Evolutionary conservation across 148 eudicot genomes (phyloP).

Genomic region (Persicaria maculosa): DNA sequence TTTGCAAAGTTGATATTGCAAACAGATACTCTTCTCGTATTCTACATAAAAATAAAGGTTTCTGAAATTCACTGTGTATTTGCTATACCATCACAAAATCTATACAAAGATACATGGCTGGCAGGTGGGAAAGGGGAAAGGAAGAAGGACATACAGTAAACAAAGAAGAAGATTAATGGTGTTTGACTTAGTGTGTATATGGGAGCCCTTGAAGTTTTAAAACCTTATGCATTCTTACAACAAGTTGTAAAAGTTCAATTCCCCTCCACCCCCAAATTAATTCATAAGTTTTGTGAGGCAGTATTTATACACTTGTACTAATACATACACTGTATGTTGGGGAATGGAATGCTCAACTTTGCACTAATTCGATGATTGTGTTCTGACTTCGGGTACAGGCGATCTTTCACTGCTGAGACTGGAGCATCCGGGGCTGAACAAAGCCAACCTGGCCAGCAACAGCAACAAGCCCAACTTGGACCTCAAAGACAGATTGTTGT

Average conservation of each 20-base stretch:
- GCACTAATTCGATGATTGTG: constrained; percentile 11
- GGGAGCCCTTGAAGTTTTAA: too few relatives aligned
- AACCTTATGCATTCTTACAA: too few relatives aligned
- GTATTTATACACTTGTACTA: background rate
- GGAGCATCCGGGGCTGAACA: constrained; percentile 52
- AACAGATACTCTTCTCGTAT: background rate
- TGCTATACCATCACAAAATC: background rate
- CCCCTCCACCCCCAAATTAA: background rate
- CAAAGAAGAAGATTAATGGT: background rate
- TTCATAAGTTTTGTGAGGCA: background rate
- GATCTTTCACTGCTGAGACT: constrained; percentile 45
- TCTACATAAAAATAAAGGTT: background rate
- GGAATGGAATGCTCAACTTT: background rate
- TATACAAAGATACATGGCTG: background rate
- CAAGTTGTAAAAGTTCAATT: background rate
- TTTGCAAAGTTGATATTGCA: background rate
- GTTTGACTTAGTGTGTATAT: background rate
- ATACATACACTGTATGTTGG: background rate
- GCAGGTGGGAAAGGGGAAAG: background rate
- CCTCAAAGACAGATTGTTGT: constrained; percentile 85
- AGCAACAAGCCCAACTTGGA: constrained; percentile 50
- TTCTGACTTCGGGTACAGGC: constrained; percentile 27
- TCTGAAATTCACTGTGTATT: background rate
- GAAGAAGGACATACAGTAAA: background rate
- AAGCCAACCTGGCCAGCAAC: constrained; percentile 54